These are phyloP conservation scores for Aspergillus piperis DNA, from an alignment of 2,329 filamentous ascomycete species.

Conservation along the genomic window DNA sequence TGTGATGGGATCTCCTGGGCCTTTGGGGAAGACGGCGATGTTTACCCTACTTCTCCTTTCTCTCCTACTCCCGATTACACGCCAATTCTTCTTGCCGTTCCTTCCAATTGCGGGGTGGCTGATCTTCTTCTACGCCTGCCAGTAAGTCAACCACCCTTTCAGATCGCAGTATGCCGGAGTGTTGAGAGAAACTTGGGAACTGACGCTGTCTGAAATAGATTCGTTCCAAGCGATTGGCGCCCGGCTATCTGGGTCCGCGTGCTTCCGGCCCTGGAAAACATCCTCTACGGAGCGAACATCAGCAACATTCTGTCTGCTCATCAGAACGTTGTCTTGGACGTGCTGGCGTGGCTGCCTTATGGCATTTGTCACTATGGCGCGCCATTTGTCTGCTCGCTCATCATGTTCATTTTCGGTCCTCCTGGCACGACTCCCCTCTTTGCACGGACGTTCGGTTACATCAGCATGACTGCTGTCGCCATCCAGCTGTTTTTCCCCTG, in stretches of 20 bases:
- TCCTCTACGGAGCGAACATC: conserved; percentile 91
- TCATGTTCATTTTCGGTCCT: conserved; percentile 86
- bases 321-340: conserved; percentile 77
- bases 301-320: conserved; percentile 94
- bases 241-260: conserved; percentile 96
- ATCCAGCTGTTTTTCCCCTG: conserved; percentile 91
- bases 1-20: conserved; percentile 76
- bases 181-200: conserved; percentile 6
- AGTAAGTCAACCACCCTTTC: conserved; percentile 62
- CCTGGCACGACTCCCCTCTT: conserved; percentile 84
- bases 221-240: conserved; percentile 83
- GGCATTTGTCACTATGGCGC: conserved; percentile 87
- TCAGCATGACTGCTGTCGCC: conserved; percentile 83
- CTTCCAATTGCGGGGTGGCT: conserved; percentile 83
- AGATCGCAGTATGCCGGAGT: neutral
- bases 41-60: conserved; percentile 68
- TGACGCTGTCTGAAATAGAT: conserved; percentile 56
- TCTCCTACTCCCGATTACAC: conserved; percentile 77
- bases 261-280: conserved; percentile 90
- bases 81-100: conserved; percentile 89
- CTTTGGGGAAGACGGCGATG: conserved; percentile 73
- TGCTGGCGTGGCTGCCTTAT: conserved; percentile 92
- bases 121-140: conserved; percentile 87
- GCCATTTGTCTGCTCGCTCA: conserved; percentile 72
- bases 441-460: conserved; percentile 84